Percentiles rank a stretch among this genome's conserved stretches.
Conservation (phyloP, 2,329 filamentous ascomycete genomes). For the Apiospora pterosperma region DNA sequence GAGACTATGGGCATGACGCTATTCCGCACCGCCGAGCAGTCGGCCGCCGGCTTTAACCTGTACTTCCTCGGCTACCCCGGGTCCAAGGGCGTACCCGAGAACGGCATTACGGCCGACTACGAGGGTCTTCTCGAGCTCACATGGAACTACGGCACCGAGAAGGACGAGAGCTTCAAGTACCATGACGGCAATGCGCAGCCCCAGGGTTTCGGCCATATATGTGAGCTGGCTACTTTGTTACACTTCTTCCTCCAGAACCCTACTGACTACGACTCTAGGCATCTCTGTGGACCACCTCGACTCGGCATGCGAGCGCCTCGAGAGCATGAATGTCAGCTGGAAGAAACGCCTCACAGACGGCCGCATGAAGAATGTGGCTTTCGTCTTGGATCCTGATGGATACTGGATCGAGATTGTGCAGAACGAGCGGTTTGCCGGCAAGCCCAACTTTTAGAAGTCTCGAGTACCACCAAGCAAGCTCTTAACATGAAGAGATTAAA, state of each 20-base stretch:
- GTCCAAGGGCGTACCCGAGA: conserved; percentile 48
- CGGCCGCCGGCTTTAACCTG: conserved; percentile 74
- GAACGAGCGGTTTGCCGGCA: conserved; percentile 42
- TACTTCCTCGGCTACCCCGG: conserved; percentile 86
- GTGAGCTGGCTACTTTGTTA: conserved; percentile 42
- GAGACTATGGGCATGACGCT: conserved; percentile 87
- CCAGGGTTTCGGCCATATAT: conserved; percentile 93
- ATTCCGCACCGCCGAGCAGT: conserved; percentile 67
- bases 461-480: too few species aligned
- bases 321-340: conserved; percentile 78
- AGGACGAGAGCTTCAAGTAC: conserved; percentile 78
- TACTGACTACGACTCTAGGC: conserved; percentile 38
- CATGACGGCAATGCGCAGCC: conserved; percentile 90
- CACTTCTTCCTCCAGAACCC: neutral
- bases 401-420: conserved; percentile 83
- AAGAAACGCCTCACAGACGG: conserved; percentile 95
- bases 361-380: conserved; percentile 89
- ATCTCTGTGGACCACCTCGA: conserved; percentile 86
- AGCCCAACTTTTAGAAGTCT: neutral
- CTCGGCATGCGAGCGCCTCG: conserved; percentile 81
- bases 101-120: conserved; percentile 57
- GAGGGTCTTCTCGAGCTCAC: conserved; percentile 90
- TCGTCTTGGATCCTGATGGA: conserved; percentile 81
- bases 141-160: conserved; percentile 82
- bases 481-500: neutral